These are phyloP conservation scores for Chlamydomonas sp. DNA, from an alignment of 139 green algal species.

Conservation along the genomic window DNA sequence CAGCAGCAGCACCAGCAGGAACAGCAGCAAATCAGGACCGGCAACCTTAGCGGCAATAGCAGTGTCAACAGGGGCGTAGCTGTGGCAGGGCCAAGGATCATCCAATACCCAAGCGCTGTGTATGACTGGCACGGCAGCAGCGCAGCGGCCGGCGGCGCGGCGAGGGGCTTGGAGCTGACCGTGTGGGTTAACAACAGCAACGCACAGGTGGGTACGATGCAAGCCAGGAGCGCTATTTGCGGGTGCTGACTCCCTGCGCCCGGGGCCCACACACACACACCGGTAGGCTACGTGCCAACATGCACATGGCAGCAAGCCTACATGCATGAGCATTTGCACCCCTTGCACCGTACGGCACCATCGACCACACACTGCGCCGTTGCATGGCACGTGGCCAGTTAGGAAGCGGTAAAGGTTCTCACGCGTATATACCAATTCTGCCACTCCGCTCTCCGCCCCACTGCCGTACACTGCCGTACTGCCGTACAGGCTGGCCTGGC, in stretches of 20 bases:
- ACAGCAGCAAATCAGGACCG: neutral
- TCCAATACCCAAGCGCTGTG: slow-evolving; percentile 58
- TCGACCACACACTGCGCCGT: too few relatives aligned
- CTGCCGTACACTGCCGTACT: neutral
- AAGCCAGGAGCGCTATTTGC: neutral
- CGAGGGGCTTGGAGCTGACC: slow-evolving; percentile 39
- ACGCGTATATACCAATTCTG: too few relatives aligned
- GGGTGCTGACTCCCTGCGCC: neutral
- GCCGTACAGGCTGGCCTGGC: slow-evolving; percentile 23
- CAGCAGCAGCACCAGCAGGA: neutral
- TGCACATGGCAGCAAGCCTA: too few relatives aligned
- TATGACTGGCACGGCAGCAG: slow-evolving; percentile 65
- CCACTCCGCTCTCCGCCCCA: neutral
- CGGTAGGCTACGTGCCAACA: too few relatives aligned
- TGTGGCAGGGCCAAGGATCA: neutral
- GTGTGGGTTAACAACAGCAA: slow-evolving; percentile 73
- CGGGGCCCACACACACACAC: too few relatives aligned
- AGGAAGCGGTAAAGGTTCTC: too few relatives aligned
- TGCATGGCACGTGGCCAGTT: too few relatives aligned
- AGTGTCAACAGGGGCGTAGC: neutral
- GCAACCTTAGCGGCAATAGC: neutral
- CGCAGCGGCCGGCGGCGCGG: neutral
- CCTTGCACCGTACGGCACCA: too few relatives aligned
- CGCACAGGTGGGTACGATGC: slow-evolving; percentile 8
- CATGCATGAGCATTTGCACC: too few relatives aligned